Evolutionary conservation across 1,284 basidiomycete genomes (phyloP), one percentile per base, ranked within the genome.

Genomic region (Lignosus rhinocerotis): DNA sequence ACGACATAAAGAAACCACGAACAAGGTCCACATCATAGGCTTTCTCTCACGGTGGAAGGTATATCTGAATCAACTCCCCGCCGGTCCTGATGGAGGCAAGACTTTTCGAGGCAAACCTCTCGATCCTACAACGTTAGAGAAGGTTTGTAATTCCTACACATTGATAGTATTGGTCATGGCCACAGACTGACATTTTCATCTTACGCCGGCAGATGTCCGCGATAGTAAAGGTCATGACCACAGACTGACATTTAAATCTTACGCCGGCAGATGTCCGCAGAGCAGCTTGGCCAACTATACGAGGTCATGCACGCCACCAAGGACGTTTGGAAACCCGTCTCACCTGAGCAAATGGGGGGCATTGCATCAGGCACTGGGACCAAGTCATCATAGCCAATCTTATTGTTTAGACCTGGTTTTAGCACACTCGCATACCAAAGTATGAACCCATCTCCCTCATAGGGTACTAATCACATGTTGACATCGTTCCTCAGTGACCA

Each of bases 41-140:
- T 98, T 98, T 70, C 78, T 97, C 16, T 89, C 88, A 4, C 92
- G 96, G 68, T 97, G 95, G 95, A 96, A 96, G 73, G 70, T 84
- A 59, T 98, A 97, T 72, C 80, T 97, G 54, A 92, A 96, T 67
- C 76, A 85, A 63, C 70, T 95, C 17, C 82, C 87, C 14, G 63
- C 65, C 43, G 78, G 77, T 33, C 70, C 74, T 2, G 76, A 78
- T 42, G 57, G 57, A 14, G 73, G 72, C 2, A 69, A 76, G 60
- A 67, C 67, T 45, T 93, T 89, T 71, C 74, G 70, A 48, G 93
- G 92, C 21, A 87, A 85, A 69, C 88, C 78, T 63, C 74, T 97
- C 54, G 90, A 95, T 71, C 74, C 84, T 16, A 88, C 86, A 2
- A 72, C 87, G 19, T 85, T 94, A 63, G 93, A 96, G 71, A 92